Percentiles rank a stretch among this genome's conserved stretches.
These are phyloP conservation scores for Monilinia laxa DNA, from an alignment of 2,329 filamentous ascomycete species.

Conservation along the genomic window DNA sequence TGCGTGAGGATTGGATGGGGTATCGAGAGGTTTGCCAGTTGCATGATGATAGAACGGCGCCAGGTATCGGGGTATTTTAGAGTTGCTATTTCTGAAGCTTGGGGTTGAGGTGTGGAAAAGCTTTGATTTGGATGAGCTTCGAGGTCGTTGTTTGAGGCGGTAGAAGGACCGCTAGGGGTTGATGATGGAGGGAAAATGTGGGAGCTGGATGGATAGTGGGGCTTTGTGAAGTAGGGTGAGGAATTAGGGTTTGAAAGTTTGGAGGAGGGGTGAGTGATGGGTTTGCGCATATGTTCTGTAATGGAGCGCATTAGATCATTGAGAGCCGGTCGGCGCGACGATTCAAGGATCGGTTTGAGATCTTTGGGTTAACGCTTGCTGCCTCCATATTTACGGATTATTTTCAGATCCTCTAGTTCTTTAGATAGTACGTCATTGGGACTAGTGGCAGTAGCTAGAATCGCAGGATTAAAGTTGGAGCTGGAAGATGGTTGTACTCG, in stretches of 20 bases:
- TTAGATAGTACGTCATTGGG: not conserved
- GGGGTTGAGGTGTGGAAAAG: constrained; percentile 31
- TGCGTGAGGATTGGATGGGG: constrained; percentile 49
- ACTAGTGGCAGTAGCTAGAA: not conserved
- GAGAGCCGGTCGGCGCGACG: constrained; percentile 52
- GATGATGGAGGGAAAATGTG: not conserved
- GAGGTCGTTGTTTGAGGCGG: constrained; percentile 21
- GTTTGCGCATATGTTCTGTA: constrained; percentile 53
- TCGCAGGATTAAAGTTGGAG: too few relatives aligned
- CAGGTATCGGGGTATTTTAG: constrained; percentile 75
- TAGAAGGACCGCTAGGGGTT: not conserved
- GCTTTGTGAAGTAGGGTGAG: not conserved
- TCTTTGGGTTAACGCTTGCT: constrained; percentile 32
- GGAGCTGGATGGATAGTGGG: not conserved
- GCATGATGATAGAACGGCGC: constrained; percentile 67
- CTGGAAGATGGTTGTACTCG: too few relatives aligned
- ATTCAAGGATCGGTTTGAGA: constrained; percentile 51
- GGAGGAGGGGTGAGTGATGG: constrained; percentile 46
- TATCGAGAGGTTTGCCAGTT: constrained; percentile 67
- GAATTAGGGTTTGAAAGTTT: not conserved
- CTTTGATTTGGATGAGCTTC: constrained; percentile 32
- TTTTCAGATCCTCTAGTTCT: not conserved
- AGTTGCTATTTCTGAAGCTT: constrained; percentile 53
- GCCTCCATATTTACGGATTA: constrained; percentile 30
- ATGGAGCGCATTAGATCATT: constrained; percentile 53